phyloP scores from a whole-genome alignment of 495 filamentous ascomycete species.

The Aspergillus cristatus region DNA sequence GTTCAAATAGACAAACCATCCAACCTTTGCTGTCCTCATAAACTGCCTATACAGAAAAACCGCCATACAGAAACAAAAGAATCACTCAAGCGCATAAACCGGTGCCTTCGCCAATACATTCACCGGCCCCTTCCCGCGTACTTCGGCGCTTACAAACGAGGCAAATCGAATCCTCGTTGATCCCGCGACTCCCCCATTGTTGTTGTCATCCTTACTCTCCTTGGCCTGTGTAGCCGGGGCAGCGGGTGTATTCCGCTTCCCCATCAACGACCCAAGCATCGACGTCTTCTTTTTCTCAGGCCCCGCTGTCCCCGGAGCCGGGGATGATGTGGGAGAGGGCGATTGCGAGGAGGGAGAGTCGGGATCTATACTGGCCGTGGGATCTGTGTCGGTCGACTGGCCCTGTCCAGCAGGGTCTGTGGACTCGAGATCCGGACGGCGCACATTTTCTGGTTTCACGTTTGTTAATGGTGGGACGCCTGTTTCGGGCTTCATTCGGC shows the following conservation, averaged over 20 bases:
- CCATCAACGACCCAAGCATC: no score
- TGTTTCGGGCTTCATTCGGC: conserved; percentile 78
- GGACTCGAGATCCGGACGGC: no score
- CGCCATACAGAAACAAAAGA: no score
- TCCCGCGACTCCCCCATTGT: conserved; percentile 9
- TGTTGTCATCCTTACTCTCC: background rate
- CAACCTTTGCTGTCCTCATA: no score
- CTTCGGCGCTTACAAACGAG: conserved; percentile 77
- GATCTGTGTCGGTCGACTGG: background rate
- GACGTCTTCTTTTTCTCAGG: conserved; percentile 8
- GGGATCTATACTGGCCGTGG: no score
- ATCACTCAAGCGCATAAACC: conserved; percentile 59
- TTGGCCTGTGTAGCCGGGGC: background rate
- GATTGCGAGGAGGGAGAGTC: conserved; percentile 17
- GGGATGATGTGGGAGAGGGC: conserved; percentile 3
- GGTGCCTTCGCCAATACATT: conserved; percentile 84
- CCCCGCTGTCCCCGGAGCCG: conserved; percentile 10
- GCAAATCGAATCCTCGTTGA: conserved; percentile 57
- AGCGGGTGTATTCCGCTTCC: no score
- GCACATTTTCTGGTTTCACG: conserved; percentile 1
- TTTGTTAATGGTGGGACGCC: conserved; percentile 62
- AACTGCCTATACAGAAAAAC: no score
- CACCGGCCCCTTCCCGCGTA: conserved; percentile 49
- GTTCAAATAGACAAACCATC: no score
- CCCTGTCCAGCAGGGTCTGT: background rate